Conservation (phyloP, 2,329 filamentous ascomycete species). For the Triangularia setosa region DNA sequence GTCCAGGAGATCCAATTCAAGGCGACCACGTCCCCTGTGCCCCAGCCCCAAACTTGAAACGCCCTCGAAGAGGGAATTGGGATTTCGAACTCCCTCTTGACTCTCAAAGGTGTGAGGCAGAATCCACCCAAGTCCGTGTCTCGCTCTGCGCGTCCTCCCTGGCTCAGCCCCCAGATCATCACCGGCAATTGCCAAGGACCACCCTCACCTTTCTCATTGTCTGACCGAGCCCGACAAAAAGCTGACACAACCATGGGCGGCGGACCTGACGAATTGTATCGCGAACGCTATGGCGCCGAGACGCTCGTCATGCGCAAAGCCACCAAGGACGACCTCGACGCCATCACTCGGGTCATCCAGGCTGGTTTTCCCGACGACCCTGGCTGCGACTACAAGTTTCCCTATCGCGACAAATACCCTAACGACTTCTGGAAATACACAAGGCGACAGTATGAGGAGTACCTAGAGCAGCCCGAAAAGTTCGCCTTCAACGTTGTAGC, state of each 20-base stretch:
- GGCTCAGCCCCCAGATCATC: background rate
- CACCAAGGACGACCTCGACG: background rate
- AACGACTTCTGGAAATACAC: background rate
- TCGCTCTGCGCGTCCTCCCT: background rate
- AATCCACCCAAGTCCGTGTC: background rate
- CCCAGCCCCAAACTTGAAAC: background rate
- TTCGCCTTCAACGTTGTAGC: background rate
- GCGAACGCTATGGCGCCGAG: background rate
- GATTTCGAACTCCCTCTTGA: background rate
- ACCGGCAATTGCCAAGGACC: background rate
- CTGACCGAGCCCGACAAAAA: background rate
- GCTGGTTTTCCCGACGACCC: background rate
- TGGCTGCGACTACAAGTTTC: background rate
- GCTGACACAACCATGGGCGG: background rate
- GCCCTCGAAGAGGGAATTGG: background rate
- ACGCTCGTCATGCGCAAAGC: background rate
- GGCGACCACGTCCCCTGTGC: background rate
- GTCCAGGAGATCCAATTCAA: background rate
- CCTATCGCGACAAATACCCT: background rate
- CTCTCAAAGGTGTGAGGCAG: background rate
- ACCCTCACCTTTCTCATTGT: background rate
- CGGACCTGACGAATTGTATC: background rate
- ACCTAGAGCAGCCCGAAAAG: background rate
- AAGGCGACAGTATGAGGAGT: background rate
- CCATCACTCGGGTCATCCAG: background rate